phyloP scores from a whole-genome alignment of 805 yeast genomes.

The Cyberlindnera americana region DNA sequence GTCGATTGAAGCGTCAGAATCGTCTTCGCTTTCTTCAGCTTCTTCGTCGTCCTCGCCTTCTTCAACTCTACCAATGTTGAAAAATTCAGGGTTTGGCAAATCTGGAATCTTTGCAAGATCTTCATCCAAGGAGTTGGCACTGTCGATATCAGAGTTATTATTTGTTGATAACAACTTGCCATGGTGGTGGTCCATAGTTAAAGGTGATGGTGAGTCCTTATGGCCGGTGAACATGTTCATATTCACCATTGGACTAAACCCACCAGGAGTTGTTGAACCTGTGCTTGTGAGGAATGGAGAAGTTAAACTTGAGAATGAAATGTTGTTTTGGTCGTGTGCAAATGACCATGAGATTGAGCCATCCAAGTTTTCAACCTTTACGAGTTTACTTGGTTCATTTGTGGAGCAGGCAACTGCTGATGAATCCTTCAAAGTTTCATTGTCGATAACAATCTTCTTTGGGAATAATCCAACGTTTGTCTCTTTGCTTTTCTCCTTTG shows the following conservation, averaged over 20 bases:
- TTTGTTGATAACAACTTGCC: constrained; percentile 2
- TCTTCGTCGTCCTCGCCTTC: constrained; percentile 5
- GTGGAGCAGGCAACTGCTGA: constrained; percentile 43
- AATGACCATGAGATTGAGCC: constrained; percentile 61
- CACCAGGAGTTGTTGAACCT: constrained; percentile 17
- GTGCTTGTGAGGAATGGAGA: constrained; percentile 24
- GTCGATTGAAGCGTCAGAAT: constrained; percentile 12
- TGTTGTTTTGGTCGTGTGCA: constrained; percentile 16
- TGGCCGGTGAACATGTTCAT: constrained; percentile 6
- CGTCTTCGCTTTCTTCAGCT: constrained; percentile 9
- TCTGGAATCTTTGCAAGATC: constrained; percentile 23
- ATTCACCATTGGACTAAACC: constrained; percentile 18
- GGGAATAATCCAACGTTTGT: too few species aligned
- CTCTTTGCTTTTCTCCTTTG: not conserved
- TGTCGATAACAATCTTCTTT: constrained; percentile 16
- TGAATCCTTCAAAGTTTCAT: constrained; percentile 10
- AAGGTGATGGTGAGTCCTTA: constrained; percentile 20
- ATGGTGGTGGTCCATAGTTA: constrained; percentile 10
- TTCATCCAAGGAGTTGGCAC: constrained; percentile 19
- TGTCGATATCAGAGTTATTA: constrained; percentile 15
- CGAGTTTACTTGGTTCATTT: constrained; percentile 42
- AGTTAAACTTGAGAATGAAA: constrained; percentile 11
- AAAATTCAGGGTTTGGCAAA: constrained; percentile 30
- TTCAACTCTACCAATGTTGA: constrained; percentile 16
- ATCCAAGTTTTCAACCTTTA: constrained; percentile 47